These are phyloP conservation scores for Zoysia matrella DNA, from an alignment of 202 grass and related monocot species.

Conservation along the genomic window DNA sequence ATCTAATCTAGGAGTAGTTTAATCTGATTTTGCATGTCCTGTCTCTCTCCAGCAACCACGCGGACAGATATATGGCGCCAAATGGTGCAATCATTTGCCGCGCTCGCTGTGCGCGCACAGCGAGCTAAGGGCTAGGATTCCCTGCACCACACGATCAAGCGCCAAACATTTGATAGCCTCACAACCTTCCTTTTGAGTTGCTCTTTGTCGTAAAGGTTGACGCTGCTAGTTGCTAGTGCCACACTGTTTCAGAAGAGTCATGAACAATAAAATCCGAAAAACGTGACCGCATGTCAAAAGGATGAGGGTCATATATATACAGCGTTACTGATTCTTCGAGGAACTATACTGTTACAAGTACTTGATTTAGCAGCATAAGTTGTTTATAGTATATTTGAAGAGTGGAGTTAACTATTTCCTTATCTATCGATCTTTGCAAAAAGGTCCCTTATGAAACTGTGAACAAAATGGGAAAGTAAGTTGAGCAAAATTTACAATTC, in stretches of 20 bases:
- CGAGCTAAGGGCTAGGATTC: constrained; percentile 33
- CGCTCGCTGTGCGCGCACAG: constrained; percentile 42
- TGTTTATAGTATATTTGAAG: not conserved
- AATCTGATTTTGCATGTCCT: not conserved
- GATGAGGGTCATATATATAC: not conserved
- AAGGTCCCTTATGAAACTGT: not conserved
- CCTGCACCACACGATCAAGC: constrained; percentile 19
- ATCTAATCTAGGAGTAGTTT: constrained; percentile 2
- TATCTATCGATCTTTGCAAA: too few species aligned
- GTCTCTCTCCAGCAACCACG: constrained; percentile 24
- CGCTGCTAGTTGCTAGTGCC: not conserved
- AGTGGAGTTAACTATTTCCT: not conserved
- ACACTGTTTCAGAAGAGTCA: not conserved
- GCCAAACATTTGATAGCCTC: not conserved
- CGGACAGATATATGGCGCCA: constrained; percentile 38
- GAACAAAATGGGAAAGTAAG: not conserved
- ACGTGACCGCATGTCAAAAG: not conserved
- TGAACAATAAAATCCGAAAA: not conserved
- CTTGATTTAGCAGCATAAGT: not conserved
- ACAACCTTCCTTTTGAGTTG: constrained; percentile 1
- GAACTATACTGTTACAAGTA: not conserved
- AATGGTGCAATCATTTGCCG: constrained; percentile 54
- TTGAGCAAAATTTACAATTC: not conserved
- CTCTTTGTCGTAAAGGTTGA: not conserved
- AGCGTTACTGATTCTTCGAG: not conserved